Evolutionary conservation across 1,284 basidiomycete species (phyloP), one percentile per base, ranked within the genome.

Genomic region (Cystobasidium slooffiae): DNA sequence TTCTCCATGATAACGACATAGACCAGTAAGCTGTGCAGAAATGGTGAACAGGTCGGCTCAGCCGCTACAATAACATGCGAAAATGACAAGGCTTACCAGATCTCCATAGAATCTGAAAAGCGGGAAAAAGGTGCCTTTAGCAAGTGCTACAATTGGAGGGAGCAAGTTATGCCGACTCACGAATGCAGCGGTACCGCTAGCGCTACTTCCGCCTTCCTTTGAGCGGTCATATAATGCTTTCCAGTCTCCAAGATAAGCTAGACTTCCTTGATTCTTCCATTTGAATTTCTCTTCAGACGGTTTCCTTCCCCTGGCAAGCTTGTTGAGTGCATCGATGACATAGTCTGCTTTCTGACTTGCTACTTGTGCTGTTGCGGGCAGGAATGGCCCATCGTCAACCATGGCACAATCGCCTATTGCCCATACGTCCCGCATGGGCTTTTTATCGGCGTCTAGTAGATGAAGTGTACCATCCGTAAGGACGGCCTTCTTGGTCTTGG

Each of bases 221-320:
- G 87, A 84, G 81, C 92, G 88, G 79, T 92, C 92, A 18, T 93
- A 87, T 10, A 91, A 41, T 2, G 82, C 88, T 53, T 74, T 87
- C 86, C 89, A 90, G 77, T 89, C 86, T 31, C 93, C 92, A 47
- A 94, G 85, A 80, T 92, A 92, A 8, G 93, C 91, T 81, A 95
- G 84, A 76, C 88, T 90, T 8, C 93, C 92, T 66, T 85, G 85
- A 79, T 91, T 89, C 64, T 86, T 84, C 83, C 91, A 92, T 76
- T 85, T 82, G 82, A 93, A 93, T 14, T 87, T 84, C 72, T 84
- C 82, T 43, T 74, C 65, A 31, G 53, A 67, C 8, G 56, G 39
- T 0, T 53, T 47, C 12, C 72, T 67, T 37, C 67, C 53, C 31
- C 67, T 64, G 18, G 76, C 75, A 16, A 72, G 31, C 6, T 68